phyloP scores from a whole-genome alignment of 2,329 filamentous ascomycete species.

The Epichloe aotearoae region DNA sequence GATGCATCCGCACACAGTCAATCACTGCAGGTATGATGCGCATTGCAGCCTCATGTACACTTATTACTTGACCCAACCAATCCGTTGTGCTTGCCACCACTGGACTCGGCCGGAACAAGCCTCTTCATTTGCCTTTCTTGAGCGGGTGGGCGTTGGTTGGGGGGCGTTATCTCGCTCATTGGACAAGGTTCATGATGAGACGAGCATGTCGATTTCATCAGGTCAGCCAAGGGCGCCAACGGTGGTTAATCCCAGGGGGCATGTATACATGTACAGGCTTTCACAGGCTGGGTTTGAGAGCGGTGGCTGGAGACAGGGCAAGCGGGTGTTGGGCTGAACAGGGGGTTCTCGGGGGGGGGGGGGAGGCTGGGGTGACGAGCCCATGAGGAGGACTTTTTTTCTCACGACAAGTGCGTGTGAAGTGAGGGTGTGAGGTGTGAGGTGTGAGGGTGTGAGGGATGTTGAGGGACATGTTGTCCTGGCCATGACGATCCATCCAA shows the following conservation, averaged over 20 bases:
- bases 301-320: background rate
- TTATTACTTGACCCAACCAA: background rate
- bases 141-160: background rate
- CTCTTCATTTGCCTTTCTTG: background rate
- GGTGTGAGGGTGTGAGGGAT: background rate
- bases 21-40: constrained; percentile 1
- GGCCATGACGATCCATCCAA: background rate
- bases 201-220: background rate
- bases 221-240: too few relatives aligned
- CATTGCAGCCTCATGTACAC: background rate
- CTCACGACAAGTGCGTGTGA: background rate
- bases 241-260: too few relatives aligned
- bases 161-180: background rate
- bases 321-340: background rate
- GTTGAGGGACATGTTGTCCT: background rate
- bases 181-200: too few relatives aligned
- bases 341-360: background rate
- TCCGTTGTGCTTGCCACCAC: background rate
- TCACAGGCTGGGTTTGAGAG: background rate
- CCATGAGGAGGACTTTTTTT: background rate
- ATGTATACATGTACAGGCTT: too few relatives aligned
- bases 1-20: background rate
- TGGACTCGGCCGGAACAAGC: background rate
- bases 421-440: too few relatives aligned
- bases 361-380: background rate